phyloP scores from a whole-genome alignment of 352 stramenopile genomes.

The Hyaloperonospora arabidopsidis region DNA sequence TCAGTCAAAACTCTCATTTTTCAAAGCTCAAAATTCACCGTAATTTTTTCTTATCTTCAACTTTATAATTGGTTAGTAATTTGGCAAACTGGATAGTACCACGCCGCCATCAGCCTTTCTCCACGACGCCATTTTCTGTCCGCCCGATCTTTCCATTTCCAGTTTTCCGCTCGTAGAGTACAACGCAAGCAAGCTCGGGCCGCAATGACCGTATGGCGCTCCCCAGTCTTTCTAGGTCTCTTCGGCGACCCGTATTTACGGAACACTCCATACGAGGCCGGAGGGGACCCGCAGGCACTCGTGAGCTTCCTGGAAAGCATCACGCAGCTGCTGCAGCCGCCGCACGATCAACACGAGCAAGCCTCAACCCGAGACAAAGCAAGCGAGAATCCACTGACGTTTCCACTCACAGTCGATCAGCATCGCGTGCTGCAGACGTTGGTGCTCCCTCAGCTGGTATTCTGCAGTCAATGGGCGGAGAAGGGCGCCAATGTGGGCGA shows the following conservation, averaged over 20 bases:
- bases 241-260: slow-evolving; percentile 78
- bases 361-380: background rate
- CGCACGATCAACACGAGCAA: slow-evolving; percentile 6
- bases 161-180: slow-evolving; percentile 10
- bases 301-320: slow-evolving; percentile 40
- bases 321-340: slow-evolving; percentile 31
- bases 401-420: slow-evolving; percentile 44
- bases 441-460: slow-evolving; percentile 47
- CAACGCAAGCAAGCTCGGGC: slow-evolving; percentile 1
- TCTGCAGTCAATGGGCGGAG: slow-evolving; percentile 46
- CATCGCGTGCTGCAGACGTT: slow-evolving; percentile 40
- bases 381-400: slow-evolving; percentile 31
- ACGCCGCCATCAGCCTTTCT: no score
- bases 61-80: no score
- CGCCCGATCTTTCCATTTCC: slow-evolving; percentile 5
- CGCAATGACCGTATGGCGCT: slow-evolving; percentile 47
- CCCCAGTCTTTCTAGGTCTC: slow-evolving; percentile 56
- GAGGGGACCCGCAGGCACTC: slow-evolving; percentile 59
- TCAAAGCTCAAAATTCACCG: no score
- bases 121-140: no score
- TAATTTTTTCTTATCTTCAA: no score
- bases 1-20: no score
- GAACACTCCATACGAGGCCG: slow-evolving; percentile 68
- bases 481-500: slow-evolving; percentile 55
- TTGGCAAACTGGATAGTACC: no score